phyloP scores from a whole-genome alignment of 495 filamentous ascomycete genomes.

The Neurospora sp. region DNA sequence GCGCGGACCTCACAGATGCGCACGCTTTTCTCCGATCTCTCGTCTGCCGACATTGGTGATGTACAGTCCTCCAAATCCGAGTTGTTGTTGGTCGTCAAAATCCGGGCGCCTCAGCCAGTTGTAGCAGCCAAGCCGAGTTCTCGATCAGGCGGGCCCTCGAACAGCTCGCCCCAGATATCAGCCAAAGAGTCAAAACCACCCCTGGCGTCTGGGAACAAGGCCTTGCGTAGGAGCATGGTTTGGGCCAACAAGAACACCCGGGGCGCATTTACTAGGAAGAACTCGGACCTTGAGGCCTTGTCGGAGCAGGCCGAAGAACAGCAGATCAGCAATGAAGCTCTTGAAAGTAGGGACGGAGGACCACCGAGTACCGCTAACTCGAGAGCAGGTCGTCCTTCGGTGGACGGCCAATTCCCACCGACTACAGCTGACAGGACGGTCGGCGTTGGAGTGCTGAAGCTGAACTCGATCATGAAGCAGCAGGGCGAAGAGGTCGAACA shows the following conservation, averaged over 20 bases:
- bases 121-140: slow-evolving; percentile 36
- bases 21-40: slow-evolving; percentile 80
- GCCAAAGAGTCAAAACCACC: slow-evolving; percentile 32
- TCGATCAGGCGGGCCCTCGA: slow-evolving; percentile 29
- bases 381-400: slow-evolving; percentile 30
- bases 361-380: slow-evolving; percentile 48
- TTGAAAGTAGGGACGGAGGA: slow-evolving; percentile 34
- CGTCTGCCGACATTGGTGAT: slow-evolving; percentile 74
- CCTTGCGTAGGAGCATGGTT: slow-evolving; percentile 74
- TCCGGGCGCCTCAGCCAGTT: slow-evolving; percentile 54
- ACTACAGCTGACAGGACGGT: slow-evolving; percentile 49
- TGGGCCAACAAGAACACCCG: slow-evolving; percentile 53
- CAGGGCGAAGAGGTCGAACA: slow-evolving; percentile 70
- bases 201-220: slow-evolving; percentile 36
- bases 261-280: slow-evolving; percentile 35
- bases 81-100: slow-evolving; percentile 75
- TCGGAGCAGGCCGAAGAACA: slow-evolving; percentile 37
- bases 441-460: slow-evolving; percentile 71
- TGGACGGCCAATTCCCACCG: slow-evolving; percentile 34
- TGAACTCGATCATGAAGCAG: slow-evolving; percentile 68
- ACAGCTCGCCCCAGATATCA: slow-evolving; percentile 23
- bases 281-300: slow-evolving; percentile 37
- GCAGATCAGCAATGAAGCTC: slow-evolving; percentile 13
- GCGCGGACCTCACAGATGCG: slow-evolving; percentile 57
- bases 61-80: slow-evolving; percentile 52